Evolutionary conservation across 23 red algal genomes (phyloP).

Genomic region (Pyropia haitanensis): DNA sequence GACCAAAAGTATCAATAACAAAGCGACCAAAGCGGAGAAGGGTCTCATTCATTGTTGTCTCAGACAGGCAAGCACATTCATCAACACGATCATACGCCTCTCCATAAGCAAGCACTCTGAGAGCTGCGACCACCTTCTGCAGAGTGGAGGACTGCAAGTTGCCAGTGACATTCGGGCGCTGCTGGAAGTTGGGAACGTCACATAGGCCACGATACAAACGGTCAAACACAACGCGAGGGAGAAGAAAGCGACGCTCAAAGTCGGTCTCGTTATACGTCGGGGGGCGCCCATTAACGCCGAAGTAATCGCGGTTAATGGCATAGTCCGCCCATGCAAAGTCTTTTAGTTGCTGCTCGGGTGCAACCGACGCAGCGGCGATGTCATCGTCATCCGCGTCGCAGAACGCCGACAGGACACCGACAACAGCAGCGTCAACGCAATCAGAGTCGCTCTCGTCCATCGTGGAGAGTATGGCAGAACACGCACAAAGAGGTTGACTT

Average conservation of each 20-base stretch:
- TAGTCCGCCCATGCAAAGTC: conserved; percentile 2
- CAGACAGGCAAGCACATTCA: conserved; percentile 10
- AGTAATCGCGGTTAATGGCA: not conserved
- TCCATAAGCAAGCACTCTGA: conserved; percentile 11
- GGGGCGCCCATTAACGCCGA: not conserved
- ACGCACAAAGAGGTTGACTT: no score
- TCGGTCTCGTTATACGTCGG: not conserved
- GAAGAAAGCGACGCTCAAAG: conserved; percentile 23
- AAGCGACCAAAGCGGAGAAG: conserved; percentile 6
- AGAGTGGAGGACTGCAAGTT: not conserved
- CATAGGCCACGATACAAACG: not conserved
- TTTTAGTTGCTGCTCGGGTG: no score
- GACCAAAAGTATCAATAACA: conserved; percentile 7
- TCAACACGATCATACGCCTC: not conserved
- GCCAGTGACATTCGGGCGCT: no score
- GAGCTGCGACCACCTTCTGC: conserved; percentile 3
- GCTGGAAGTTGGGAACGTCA: no score
- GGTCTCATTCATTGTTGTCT: not conserved
- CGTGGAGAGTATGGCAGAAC: no score
- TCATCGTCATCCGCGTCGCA: no score
- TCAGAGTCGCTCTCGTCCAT: no score
- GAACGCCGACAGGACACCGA: no score
- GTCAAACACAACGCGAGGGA: conserved; percentile 13
- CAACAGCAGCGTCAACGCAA: no score
- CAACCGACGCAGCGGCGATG: no score